Evolutionary conservation across 192 early-diverging fungal species (phyloP).

Genomic region (Martensiomyces pterosporus): DNA sequence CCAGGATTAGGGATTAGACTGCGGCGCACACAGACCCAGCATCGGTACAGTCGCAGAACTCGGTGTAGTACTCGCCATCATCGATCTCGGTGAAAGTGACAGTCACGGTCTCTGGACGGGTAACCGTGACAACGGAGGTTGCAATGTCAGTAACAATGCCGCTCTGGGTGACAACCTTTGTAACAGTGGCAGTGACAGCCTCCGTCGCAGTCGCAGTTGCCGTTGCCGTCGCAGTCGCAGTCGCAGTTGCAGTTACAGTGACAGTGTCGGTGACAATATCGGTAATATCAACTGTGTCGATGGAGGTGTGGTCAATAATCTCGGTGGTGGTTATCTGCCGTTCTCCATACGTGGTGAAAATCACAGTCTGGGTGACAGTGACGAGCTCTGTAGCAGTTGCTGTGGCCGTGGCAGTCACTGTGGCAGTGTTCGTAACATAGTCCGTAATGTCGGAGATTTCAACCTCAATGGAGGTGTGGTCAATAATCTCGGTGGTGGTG

Average conservation of each 20-base stretch:
- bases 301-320: not conserved
- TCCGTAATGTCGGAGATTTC: not conserved
- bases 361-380: not conserved
- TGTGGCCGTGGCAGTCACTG: not conserved
- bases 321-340: too few relatives aligned
- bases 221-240: not conserved
- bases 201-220: not conserved
- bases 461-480: not conserved
- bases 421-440: not conserved
- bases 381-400: not conserved
- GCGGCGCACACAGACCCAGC: constrained; percentile 4
- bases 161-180: not conserved
- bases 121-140: too few relatives aligned
- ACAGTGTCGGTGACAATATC: not conserved
- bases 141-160: not conserved
- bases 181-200: not conserved
- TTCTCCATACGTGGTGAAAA: not conserved
- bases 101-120: not conserved
- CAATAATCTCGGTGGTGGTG: not conserved
- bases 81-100: not conserved
- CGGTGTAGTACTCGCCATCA: constrained; percentile 11
- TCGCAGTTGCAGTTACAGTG: not conserved
- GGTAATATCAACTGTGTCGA: not conserved
- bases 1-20: too few relatives aligned
- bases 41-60: constrained; percentile 15